Evolutionary conservation across 2,329 filamentous ascomycete species (phyloP).

Genomic region (Sporothrix brasiliensis): DNA sequence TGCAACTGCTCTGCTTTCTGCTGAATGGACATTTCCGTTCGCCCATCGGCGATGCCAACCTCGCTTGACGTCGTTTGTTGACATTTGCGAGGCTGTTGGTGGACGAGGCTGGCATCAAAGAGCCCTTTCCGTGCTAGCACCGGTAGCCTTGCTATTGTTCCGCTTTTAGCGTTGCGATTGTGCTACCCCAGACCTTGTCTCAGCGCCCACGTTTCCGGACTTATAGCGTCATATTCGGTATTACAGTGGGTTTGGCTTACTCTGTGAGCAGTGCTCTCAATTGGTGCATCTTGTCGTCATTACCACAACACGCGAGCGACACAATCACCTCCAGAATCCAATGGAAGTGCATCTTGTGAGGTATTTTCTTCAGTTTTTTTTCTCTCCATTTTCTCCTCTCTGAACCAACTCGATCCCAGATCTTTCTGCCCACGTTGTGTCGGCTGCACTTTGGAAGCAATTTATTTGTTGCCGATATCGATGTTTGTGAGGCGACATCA

Average conservation of each 20-base stretch:
- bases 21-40: too few species aligned
- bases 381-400: neutral
- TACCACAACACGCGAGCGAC: neutral
- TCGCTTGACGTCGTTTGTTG: neutral
- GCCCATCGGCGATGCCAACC: too few species aligned
- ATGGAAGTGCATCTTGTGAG: neutral
- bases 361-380: neutral
- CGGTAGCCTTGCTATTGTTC: conserved; percentile 33
- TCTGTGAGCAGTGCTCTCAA: neutral
- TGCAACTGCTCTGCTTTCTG: too few species aligned
- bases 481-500: too few species aligned
- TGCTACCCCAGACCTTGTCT: neutral
- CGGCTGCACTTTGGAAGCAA: neutral
- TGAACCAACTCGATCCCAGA: neutral
- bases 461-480: neutral
- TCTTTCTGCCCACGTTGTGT: neutral
- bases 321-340: neutral
- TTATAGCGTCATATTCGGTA: neutral
- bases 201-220: conserved; percentile 5
- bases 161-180: conserved; percentile 33
- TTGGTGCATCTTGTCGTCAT: neutral
- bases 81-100: neutral
- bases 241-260: neutral
- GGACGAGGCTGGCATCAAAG: conserved; percentile 16
- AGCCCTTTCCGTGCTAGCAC: neutral